These are phyloP conservation scores for Nitzschia sp. DNA, from an alignment of 108 stramenopile species.

Conservation along the genomic window DNA sequence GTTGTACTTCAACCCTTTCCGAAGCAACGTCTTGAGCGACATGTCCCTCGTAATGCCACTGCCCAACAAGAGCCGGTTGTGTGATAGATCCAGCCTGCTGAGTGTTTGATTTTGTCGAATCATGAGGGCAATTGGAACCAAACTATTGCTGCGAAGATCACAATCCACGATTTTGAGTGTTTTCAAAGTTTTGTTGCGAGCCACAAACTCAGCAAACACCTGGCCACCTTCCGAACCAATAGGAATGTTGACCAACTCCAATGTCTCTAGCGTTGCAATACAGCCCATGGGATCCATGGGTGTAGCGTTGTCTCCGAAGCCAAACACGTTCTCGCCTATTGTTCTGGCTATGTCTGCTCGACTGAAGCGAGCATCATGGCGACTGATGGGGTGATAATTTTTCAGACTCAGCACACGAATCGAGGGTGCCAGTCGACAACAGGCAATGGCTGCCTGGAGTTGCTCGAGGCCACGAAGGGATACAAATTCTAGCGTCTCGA, in stretches of 20 bases:
- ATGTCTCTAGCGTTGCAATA: neutral
- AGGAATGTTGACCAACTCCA: conserved; percentile 14
- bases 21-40: conserved; percentile 24
- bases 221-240: conserved; percentile 17
- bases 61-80: conserved; percentile 13
- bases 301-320: neutral
- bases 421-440: conserved; percentile 7
- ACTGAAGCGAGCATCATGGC: neutral
- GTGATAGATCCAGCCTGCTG: conserved; percentile 12
- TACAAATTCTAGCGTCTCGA: conserved; percentile 20
- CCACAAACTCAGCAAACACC: conserved; percentile 5
- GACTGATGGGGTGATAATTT: neutral
- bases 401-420: conserved; percentile 14
- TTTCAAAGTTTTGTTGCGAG: neutral
- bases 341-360: conserved; percentile 6
- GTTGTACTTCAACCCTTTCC: conserved; percentile 13
- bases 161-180: conserved; percentile 19
- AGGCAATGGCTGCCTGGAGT: conserved; percentile 9
- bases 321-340: conserved; percentile 7
- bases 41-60: conserved; percentile 16
- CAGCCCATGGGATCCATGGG: neutral
- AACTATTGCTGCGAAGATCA: conserved; percentile 24
- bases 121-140: conserved; percentile 5
- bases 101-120: conserved; percentile 2
- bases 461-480: neutral